These are phyloP conservation scores for Rosa chinensis DNA, from an alignment of 306 rosid species.

Conservation along the genomic window DNA sequence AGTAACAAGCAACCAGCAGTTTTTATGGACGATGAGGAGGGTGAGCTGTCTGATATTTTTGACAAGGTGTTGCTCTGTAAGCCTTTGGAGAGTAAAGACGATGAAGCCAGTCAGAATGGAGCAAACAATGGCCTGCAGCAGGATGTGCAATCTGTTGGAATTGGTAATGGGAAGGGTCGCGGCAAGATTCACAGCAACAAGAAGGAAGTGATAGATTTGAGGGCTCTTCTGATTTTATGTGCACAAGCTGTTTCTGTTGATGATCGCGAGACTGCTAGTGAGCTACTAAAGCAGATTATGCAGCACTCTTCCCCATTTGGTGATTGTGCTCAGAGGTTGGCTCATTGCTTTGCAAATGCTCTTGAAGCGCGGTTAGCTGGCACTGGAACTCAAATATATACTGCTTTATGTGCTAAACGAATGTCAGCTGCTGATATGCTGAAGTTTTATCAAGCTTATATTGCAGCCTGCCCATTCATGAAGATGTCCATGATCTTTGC, in stretches of 20 bases:
- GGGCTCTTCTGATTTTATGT: conserved; percentile 54
- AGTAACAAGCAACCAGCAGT: conserved; percentile 54
- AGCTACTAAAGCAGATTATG: conserved; percentile 66
- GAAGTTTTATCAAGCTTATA: conserved; percentile 51
- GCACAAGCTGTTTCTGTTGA: conserved; percentile 66
- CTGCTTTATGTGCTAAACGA: conserved; percentile 35
- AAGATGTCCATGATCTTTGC: conserved; percentile 57
- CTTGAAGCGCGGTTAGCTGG: conserved; percentile 77
- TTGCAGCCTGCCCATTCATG: conserved; percentile 63
- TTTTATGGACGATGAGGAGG: conserved; percentile 32
- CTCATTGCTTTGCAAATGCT: conserved; percentile 61
- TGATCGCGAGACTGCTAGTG: conserved; percentile 60
- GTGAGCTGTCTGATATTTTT: conserved; percentile 51
- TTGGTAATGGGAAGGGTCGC: conserved; percentile 33
- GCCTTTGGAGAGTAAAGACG: conserved; percentile 4
- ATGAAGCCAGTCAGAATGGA: conserved; percentile 25
- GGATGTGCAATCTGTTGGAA: conserved; percentile 28
- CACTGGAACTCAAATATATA: conserved; percentile 50
- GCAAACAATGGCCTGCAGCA: conserved; percentile 26
- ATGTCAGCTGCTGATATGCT: conserved; percentile 51
- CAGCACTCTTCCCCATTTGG: conserved; percentile 62
- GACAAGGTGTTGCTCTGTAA: conserved; percentile 44
- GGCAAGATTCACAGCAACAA: conserved; percentile 43
- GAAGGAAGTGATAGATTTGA: conserved; percentile 59
- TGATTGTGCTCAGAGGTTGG: conserved; percentile 64